Evolutionary conservation across 345 rosid genomes (phyloP).

Genomic region (rapeseed (Brassica napus)): DNA sequence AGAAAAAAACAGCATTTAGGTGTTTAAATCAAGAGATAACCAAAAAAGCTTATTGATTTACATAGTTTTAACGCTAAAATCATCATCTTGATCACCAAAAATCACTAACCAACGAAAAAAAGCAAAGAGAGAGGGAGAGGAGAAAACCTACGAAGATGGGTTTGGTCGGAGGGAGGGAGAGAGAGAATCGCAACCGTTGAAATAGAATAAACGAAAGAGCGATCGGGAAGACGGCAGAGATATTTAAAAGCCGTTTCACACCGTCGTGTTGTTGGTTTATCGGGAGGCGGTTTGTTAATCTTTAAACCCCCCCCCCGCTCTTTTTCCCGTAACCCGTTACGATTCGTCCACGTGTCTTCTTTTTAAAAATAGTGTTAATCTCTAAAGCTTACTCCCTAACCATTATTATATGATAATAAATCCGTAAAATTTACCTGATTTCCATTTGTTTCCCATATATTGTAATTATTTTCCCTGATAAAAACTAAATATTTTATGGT

Average conservation of each 20-base stretch:
- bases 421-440: no score
- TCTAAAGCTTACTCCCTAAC: no score
- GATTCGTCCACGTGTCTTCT: slow-evolving; percentile 34
- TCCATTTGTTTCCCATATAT: neutral
- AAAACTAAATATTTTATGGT: no score
- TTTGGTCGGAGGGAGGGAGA: slow-evolving; percentile 14
- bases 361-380: no score
- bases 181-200: slow-evolving; percentile 35
- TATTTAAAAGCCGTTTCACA: slow-evolving; percentile 32
- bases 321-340: neutral
- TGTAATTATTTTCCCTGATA: no score
- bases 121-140: neutral
- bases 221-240: slow-evolving; percentile 27
- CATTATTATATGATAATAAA: no score
- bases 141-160: slow-evolving; percentile 30
- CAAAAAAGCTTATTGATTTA: neutral
- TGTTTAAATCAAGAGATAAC: no score
- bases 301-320: slow-evolving; percentile 25
- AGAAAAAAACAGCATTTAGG: neutral
- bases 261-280: slow-evolving; percentile 30
- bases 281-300: slow-evolving; percentile 29
- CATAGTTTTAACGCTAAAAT: neutral
- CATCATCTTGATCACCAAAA: slow-evolving; percentile 19
- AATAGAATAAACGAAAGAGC: neutral
- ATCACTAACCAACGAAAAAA: slow-evolving; percentile 25